Evolutionary conservation across 2,329 filamentous ascomycete genomes (phyloP), one percentile per base, ranked within the genome.

Genomic region (Geosmithia flava): DNA sequence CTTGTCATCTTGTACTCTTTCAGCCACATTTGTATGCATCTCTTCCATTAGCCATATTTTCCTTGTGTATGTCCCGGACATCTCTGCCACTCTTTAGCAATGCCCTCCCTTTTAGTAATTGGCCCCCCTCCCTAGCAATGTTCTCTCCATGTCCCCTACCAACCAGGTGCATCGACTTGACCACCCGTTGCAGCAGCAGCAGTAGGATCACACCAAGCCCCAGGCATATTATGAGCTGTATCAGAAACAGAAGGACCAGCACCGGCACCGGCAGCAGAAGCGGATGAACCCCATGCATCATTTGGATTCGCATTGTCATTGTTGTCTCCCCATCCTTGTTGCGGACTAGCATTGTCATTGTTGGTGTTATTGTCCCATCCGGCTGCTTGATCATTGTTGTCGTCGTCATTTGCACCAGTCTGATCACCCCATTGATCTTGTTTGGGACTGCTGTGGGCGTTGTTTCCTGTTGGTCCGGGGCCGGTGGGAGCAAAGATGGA

Each of bases 151-250:
- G 6, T 16, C 33, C 7, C 15, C 8, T n/a, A 49, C 17, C 1
- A 16, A 6, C 7, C 20, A 11, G 40, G 7, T 6, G 17, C 20
- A 44, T 44, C 42, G 5, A 44, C 42, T 44, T 44, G 42, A 13
- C 63, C 63, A 1, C 54, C 44, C 0, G 64, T 64, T n/a, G 58
- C 58, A 7, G 52, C 61, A 19, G 64, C 64, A 49, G 59, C 56
- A 3, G 53, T 54, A 0, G 48, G 3, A 51, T 67, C 64, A 16
- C 49, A 59, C 64, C 63, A 67, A 0, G 50, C 6, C 11, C 33
- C 33, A 11, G 33, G 33, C 10, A 37, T 37, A 11, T 37, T 5
- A 11, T 37, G 33, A 11, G 11, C 33, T n/a, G n/a, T n/a, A n/a
- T n/a, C n/a, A n/a, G n/a, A n/a, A n/a, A n/a, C n/a, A n/a, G n/a